Evolutionary conservation across 2,329 filamentous ascomycete genomes (phyloP).

Genomic region (Capronia epimyces): DNA sequence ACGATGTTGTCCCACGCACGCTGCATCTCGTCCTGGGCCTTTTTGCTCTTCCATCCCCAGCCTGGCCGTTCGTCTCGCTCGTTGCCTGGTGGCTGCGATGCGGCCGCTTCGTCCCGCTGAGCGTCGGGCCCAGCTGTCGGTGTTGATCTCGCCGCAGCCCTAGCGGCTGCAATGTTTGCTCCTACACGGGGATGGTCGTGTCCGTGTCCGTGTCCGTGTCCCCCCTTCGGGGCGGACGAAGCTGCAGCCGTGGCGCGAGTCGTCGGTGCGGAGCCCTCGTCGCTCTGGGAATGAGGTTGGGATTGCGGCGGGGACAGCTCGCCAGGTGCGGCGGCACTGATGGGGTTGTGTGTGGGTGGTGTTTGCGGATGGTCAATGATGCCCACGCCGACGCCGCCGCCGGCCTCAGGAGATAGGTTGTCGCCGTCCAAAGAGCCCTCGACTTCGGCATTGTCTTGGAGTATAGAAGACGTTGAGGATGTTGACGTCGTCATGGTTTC

Average conservation of each 20-base stretch:
- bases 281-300: constrained; percentile 12
- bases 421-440: constrained; percentile 13
- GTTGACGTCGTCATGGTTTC: constrained; percentile 29
- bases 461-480: constrained; percentile 18
- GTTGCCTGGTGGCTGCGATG: neutral
- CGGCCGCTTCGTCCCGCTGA: neutral
- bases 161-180: constrained; percentile 14
- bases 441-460: constrained; percentile 7
- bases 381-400: constrained; percentile 4
- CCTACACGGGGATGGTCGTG: too few species aligned
- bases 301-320: constrained; percentile 30
- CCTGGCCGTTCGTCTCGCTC: constrained; percentile 43
- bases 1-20: constrained; percentile 47
- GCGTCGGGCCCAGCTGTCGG: neutral
- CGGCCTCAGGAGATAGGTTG: constrained; percentile 6
- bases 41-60: constrained; percentile 52
- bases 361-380: constrained; percentile 15
- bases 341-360: constrained; percentile 27
- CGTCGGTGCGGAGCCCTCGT: neutral
- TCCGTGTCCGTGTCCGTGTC: too few species aligned
- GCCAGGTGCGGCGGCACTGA: constrained; percentile 29
- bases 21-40: constrained; percentile 52
- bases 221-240: constrained; percentile 2
- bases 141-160: constrained; percentile 7
- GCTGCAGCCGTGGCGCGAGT: neutral